Conservation (phyloP, 768 basidiomycete species). For the Tulasnella sp. region DNA sequence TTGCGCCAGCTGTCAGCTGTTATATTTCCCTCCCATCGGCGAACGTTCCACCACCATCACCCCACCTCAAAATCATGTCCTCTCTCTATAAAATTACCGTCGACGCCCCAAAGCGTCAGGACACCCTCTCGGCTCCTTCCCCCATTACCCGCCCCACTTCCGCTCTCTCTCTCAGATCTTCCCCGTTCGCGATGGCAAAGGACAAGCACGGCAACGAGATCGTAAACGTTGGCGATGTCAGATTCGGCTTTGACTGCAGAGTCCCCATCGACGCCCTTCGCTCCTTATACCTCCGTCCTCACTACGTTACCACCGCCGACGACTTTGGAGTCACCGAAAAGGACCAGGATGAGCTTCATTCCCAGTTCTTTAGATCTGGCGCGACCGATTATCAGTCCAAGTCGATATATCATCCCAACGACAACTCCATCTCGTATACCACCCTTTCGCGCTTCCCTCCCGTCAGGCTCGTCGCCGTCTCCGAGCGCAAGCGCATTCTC, state of each 20-base stretch:
- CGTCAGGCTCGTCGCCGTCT: slow-evolving; percentile 71
- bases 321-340: slow-evolving; percentile 31
- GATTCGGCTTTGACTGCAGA: slow-evolving; percentile 84
- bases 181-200: slow-evolving; percentile 14
- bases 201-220: slow-evolving; percentile 48
- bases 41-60: too few species aligned
- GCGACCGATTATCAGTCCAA: slow-evolving; percentile 57
- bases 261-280: slow-evolving; percentile 70
- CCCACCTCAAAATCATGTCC: too few species aligned
- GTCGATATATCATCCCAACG: slow-evolving; percentile 72
- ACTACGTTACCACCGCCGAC: slow-evolving; percentile 45
- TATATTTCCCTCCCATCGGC: too few species aligned
- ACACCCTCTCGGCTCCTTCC: slow-evolving; percentile 9
- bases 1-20: too few species aligned
- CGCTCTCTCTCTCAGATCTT: slow-evolving; percentile 12
- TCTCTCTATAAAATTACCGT: too few species aligned
- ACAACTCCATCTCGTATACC: slow-evolving; percentile 78
- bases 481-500: slow-evolving; percentile 73
- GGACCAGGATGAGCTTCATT: slow-evolving; percentile 36
- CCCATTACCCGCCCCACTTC: slow-evolving; percentile 8
- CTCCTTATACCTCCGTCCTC: slow-evolving; percentile 75
- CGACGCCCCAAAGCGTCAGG: slow-evolving; percentile 7
- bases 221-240: slow-evolving; percentile 64
- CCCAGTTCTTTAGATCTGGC: slow-evolving; percentile 39
- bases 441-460: slow-evolving; percentile 87